Evolutionary conservation across 768 basidiomycete species (phyloP).

Genomic region (Trametes meyenii): DNA sequence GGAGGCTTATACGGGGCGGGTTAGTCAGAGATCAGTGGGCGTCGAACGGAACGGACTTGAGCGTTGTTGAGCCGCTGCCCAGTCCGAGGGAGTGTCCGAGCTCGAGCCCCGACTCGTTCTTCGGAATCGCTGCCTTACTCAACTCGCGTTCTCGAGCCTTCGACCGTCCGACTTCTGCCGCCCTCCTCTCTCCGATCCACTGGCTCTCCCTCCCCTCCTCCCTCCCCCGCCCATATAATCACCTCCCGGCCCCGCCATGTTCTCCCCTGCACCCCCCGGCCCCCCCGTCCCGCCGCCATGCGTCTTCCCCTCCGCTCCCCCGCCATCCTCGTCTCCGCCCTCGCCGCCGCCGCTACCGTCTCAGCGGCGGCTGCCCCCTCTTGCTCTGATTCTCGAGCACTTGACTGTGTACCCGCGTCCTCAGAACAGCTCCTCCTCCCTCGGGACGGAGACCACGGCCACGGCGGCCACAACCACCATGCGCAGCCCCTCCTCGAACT

Average conservation of each 20-base stretch:
- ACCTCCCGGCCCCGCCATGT: constrained; percentile 16
- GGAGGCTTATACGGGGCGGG: constrained; percentile 5
- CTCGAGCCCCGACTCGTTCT: neutral
- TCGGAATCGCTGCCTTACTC: constrained; percentile 15
- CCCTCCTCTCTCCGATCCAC: constrained; percentile 7
- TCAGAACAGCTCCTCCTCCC: constrained; percentile 19
- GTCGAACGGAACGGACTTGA: constrained; percentile 9
- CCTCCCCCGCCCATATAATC: constrained; percentile 2
- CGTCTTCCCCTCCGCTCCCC: constrained; percentile 29
- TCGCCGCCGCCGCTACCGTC: constrained; percentile 20
- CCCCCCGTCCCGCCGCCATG: constrained; percentile 28
- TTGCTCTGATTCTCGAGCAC: constrained; percentile 6
- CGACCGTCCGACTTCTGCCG: constrained; percentile 27
- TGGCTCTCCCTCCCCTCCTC: constrained; percentile 1
- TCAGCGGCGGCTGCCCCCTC: constrained; percentile 6
- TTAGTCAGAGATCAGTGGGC: constrained; percentile 21
- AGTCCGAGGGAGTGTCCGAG: neutral
- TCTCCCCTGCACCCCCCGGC: constrained; percentile 23
- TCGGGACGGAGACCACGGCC: constrained; percentile 42
- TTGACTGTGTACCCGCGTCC: constrained; percentile 9
- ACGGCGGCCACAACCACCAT: constrained; percentile 44
- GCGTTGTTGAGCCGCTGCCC: neutral
- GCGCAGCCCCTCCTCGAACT: constrained; percentile 58
- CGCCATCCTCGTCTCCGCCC: constrained; percentile 31
- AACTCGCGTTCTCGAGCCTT: constrained; percentile 25